Evolutionary conservation across 495 filamentous ascomycete genomes (phyloP).

Genomic region (Daldinia caldariorum): DNA sequence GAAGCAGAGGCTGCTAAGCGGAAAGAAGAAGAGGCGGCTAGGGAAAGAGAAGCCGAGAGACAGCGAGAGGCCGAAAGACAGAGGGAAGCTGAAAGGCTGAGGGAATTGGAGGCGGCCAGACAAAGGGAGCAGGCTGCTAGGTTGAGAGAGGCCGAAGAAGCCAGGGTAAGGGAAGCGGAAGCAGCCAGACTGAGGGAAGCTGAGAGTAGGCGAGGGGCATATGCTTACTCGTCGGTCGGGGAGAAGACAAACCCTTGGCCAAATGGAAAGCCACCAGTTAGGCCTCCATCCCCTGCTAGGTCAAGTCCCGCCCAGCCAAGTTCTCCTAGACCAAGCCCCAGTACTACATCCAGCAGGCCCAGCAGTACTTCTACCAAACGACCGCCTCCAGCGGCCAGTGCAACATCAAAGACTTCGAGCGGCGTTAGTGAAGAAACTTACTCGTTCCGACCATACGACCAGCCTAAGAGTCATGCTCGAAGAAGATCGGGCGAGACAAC

Average conservation of each 20-base stretch:
- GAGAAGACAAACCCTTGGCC: constrained; percentile 68
- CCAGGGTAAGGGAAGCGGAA: constrained; percentile 47
- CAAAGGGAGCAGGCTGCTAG: constrained; percentile 41
- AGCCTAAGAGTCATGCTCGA: constrained; percentile 64
- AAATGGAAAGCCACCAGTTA: constrained; percentile 54
- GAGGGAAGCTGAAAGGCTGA: constrained; percentile 40
- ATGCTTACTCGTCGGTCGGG: constrained; percentile 63
- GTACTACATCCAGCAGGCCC: constrained; percentile 48
- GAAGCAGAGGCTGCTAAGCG: constrained; percentile 40
- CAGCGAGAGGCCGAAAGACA: constrained; percentile 29
- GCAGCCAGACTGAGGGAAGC: constrained; percentile 34
- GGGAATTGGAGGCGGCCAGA: constrained; percentile 42
- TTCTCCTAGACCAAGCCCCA: constrained; percentile 43
- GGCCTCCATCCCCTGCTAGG: constrained; percentile 4
- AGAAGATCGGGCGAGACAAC: constrained; percentile 70
- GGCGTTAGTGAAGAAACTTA: constrained; percentile 74
- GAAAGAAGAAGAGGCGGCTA: constrained; percentile 46
- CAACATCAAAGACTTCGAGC: constrained; percentile 59
- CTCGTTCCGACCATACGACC: constrained; percentile 87
- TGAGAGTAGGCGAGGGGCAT: constrained; percentile 48
- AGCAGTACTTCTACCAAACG: constrained; percentile 2
- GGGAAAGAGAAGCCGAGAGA: constrained; percentile 44
- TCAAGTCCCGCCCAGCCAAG: constrained; percentile 40
- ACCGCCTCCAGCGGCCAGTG: constrained; percentile 7
- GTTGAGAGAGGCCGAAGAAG: constrained; percentile 41